A percentile compares a stretch with the other conserved stretches of the same genome.
Conservation (phyloP, 176 grass and related monocot genomes). For the Saccharum officinarum region DNA sequence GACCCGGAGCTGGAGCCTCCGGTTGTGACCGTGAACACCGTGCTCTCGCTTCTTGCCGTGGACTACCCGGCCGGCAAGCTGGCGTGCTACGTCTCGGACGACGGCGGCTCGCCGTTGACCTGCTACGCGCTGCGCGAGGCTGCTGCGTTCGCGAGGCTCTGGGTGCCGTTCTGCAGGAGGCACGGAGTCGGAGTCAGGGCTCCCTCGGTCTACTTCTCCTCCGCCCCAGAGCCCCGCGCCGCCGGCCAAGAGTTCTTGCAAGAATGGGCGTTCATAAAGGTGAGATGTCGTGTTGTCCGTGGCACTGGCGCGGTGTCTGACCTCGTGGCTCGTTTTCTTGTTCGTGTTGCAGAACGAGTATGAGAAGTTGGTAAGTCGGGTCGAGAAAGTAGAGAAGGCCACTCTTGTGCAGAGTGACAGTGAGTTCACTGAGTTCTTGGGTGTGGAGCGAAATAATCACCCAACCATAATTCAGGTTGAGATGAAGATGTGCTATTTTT, state of each 20-base stretch:
- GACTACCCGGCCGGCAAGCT: conserved; percentile 54
- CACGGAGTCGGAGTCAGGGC: conserved; percentile 33
- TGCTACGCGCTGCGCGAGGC: conserved; percentile 38
- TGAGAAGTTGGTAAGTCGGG: conserved; percentile 17
- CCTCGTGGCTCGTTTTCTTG: neutral
- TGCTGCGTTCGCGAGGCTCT: conserved; percentile 36
- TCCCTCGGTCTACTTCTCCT: conserved; percentile 51
- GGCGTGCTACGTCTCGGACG: conserved; percentile 61
- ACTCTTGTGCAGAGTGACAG: neutral
- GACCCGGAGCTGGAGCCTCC: conserved; percentile 54
- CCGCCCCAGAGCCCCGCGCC: neutral
- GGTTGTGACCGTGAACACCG: conserved; percentile 51
- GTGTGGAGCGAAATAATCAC: conserved; percentile 33
- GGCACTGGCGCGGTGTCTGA: too few species aligned
- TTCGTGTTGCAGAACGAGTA: conserved; percentile 38
- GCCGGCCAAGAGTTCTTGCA: neutral
- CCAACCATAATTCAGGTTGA: conserved; percentile 46
- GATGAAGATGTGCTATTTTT: neutral
- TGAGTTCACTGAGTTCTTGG: conserved; percentile 41
- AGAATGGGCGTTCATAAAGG: conserved; percentile 25
- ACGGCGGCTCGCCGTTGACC: conserved; percentile 47
- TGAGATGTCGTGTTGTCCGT: neutral
- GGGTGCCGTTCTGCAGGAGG: conserved; percentile 63
- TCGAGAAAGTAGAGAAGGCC: conserved; percentile 41
- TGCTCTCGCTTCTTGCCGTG: conserved; percentile 54